Base-by-base conservation (phyloP, 2,329 filamentous ascomycete genomes). In the Fulvia fulva region DNA sequence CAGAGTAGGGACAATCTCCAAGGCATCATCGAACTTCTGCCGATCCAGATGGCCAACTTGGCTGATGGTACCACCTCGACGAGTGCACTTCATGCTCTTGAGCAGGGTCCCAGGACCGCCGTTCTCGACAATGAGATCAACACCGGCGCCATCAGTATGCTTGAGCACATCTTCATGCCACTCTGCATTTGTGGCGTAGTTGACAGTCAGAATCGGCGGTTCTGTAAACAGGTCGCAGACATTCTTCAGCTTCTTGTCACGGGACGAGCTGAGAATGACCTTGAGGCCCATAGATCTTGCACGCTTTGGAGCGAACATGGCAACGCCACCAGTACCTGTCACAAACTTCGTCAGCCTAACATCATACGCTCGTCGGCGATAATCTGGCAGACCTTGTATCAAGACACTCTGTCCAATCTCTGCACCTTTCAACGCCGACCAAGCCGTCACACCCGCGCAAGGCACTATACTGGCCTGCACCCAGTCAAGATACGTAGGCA, bases 381-480 rank as follows among this genome's bases (percentile, higher is more conserved):
- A n/a, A n/a, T n/a, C n/a, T 9, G 19, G n/a, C 61, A 55, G 60
- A 73, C 75, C 77, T 72, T 80, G 77, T 41, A 80, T 76, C 21
- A 80, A 64, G 19, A 80, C 73, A 1, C 66, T 77, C 57, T 75
- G 63, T 0, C 76, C 76, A 19, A 77, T 71, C 0, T 60, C 63
- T 11, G 72, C 63, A 1, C 71, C 75, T 59, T 75, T 76, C n/a
- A 70, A 51, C 19, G 59, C 59, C 26, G 56, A 57, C 56, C 58
- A 69, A 0, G 85, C 84, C 5, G 86, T 87, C 23, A 86, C 76
- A 1, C 78, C 79, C 0, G 85, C 83, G 57, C 85, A 81, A 14
- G 84, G 82, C 5, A 87, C 66, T 34, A 82, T 83, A 21, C 77
- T 75, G 0, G 83, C 85, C 70, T 87, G 83, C 58, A 82, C 80